Evolutionary conservation across 371 early-diverging fungal species (phyloP).

Genomic region (Cokeromyces recurvatus): DNA sequence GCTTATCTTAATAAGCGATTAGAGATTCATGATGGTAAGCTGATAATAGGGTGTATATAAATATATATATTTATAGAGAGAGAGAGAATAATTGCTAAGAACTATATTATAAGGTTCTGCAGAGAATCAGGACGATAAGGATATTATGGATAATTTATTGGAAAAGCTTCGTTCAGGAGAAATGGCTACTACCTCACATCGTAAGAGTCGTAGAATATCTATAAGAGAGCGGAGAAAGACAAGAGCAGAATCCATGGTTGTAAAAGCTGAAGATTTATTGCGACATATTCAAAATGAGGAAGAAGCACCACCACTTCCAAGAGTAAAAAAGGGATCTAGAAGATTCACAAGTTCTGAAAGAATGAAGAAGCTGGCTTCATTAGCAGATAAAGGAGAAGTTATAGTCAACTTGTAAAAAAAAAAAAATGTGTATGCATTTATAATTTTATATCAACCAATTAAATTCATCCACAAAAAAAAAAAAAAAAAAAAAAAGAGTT

Average conservation of each 20-base stretch:
- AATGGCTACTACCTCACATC: slow-evolving; percentile 51
- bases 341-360: slow-evolving; percentile 34
- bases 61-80: too few relatives aligned
- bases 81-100: too few relatives aligned
- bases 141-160: slow-evolving; percentile 80
- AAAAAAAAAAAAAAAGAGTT: too few relatives aligned
- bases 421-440: too few relatives aligned
- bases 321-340: slow-evolving; percentile 22
- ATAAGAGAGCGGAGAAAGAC: slow-evolving; percentile 42
- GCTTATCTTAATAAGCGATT: slow-evolving; percentile 29
- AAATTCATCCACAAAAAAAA: too few relatives aligned
- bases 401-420: not conserved
- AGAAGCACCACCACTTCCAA: slow-evolving; percentile 30
- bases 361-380: slow-evolving; percentile 37
- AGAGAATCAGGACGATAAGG: slow-evolving; percentile 63
- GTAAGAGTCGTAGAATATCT: slow-evolving; percentile 39
- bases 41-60: too few relatives aligned
- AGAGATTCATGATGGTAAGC: slow-evolving; percentile 36
- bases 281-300: slow-evolving; percentile 58
- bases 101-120: slow-evolving; percentile 8
- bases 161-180: slow-evolving; percentile 72
- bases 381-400: slow-evolving; percentile 27
- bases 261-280: slow-evolving; percentile 69
- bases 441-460: too few relatives aligned
- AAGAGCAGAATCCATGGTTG: slow-evolving; percentile 56